Percentiles rank a stretch among this genome's conserved stretches.
phyloP scores from a whole-genome alignment of 371 early-diverging fungal species.

The Modicella reniformis region DNA sequence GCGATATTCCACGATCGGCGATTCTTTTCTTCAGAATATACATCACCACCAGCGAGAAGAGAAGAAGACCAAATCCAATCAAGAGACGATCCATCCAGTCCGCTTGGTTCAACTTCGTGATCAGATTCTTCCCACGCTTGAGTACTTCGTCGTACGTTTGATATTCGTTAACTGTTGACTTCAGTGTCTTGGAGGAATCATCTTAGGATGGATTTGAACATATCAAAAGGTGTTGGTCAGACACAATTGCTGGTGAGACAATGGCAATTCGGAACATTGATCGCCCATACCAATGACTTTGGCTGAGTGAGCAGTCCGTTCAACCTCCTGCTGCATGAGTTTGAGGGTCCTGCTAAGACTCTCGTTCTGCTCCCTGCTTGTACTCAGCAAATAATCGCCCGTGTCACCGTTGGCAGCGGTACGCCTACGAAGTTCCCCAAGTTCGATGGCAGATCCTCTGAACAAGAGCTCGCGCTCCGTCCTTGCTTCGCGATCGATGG shows the following conservation, averaged over 20 bases:
- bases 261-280: background rate
- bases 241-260: background rate
- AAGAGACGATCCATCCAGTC: conserved; percentile 79
- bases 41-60: conserved; percentile 71
- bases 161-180: conserved; percentile 68
- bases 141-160: conserved; percentile 69
- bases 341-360: conserved; percentile 71
- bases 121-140: conserved; percentile 68
- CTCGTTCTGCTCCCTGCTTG: conserved; percentile 47
- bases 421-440: conserved; percentile 43
- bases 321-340: conserved; percentile 80
- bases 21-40: conserved; percentile 76
- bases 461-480: conserved; percentile 69
- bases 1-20: conserved; percentile 71
- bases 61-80: conserved; percentile 69
- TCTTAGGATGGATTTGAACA: conserved; percentile 53
- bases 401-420: conserved; percentile 57
- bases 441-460: conserved; percentile 52
- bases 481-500: conserved; percentile 63
- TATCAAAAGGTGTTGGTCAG: background rate
- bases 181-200: conserved; percentile 71
- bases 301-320: conserved; percentile 72
- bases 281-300: conserved; percentile 67
- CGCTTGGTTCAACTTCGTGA: conserved; percentile 74
- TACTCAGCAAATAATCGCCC: conserved; percentile 52